Evolutionary conservation across 768 basidiomycete species (phyloP).

Genomic region (Boletus reticulatus): DNA sequence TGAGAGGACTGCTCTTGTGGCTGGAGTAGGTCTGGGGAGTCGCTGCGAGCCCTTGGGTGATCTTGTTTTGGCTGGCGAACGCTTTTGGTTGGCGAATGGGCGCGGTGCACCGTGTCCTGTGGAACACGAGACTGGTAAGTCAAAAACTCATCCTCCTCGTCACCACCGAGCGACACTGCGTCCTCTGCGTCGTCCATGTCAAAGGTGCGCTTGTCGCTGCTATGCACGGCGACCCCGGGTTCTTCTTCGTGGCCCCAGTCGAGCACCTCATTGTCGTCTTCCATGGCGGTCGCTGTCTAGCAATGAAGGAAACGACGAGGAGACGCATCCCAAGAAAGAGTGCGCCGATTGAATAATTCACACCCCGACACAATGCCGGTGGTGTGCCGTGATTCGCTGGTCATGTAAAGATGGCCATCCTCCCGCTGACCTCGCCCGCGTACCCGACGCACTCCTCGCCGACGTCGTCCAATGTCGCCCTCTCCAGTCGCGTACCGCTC

Average conservation of each 20-base stretch:
- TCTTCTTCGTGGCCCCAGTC: constrained; percentile 68
- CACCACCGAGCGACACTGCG: constrained; percentile 70
- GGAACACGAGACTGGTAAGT: constrained; percentile 40
- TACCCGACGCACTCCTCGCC: constrained; percentile 21
- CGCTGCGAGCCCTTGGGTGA: not conserved
- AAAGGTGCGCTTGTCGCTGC: constrained; percentile 36
- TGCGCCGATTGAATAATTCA: constrained; percentile 17
- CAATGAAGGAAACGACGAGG: constrained; percentile 12
- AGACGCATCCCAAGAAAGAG: not conserved
- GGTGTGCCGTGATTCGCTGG: constrained; percentile 13
- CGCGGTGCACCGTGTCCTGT: constrained; percentile 22
- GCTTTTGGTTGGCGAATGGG: constrained; percentile 19
- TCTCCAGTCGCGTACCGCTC: constrained; percentile 63
- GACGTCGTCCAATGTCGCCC: constrained; percentile 6
- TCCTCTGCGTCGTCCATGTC: constrained; percentile 49
- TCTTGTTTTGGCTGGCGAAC: constrained; percentile 17
- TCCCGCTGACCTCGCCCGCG: constrained; percentile 30
- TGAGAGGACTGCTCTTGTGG: constrained; percentile 10
- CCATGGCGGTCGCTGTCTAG: constrained; percentile 41
- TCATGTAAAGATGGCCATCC: constrained; percentile 27
- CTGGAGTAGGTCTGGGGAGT: constrained; percentile 3
- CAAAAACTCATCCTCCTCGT: constrained; percentile 63
- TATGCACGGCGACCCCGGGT: constrained; percentile 38
- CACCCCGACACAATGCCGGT: constrained; percentile 22
- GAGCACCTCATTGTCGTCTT: constrained; percentile 64